Percentiles rank a stretch among this genome's conserved stretches.
phyloP scores from a whole-genome alignment of 257 asterid species.

The Mentha longifolia region DNA sequence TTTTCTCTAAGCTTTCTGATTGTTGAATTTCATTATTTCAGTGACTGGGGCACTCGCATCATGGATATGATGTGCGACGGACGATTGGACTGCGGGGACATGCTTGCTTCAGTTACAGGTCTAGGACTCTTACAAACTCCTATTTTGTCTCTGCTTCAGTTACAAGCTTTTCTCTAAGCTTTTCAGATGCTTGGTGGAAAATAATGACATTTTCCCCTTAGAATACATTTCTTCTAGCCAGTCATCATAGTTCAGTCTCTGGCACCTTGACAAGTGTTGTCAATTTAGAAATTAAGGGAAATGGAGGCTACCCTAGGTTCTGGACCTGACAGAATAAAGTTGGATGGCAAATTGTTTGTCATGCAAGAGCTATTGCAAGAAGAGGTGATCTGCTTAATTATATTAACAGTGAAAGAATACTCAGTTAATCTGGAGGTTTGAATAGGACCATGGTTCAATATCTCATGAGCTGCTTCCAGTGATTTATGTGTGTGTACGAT shows the following conservation, averaged over 20 bases:
- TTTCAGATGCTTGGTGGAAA: not conserved
- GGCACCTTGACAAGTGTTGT: not conserved
- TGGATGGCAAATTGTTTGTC: not conserved
- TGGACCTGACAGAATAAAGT: not conserved
- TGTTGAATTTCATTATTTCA: slow-evolving; percentile 38
- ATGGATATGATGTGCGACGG: slow-evolving; percentile 89
- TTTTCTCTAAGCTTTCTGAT: slow-evolving; percentile 31
- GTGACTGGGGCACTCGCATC: slow-evolving; percentile 63
- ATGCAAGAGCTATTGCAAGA: not conserved
- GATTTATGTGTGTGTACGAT: not conserved
- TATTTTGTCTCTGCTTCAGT: slow-evolving; percentile 26
- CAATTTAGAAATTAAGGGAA: not conserved
- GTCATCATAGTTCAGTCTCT: not conserved
- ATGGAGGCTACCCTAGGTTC: not conserved
- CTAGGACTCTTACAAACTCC: slow-evolving; percentile 18
- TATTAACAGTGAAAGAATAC: not conserved
- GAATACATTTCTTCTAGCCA: slow-evolving; percentile 4
- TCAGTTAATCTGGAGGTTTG: not conserved
- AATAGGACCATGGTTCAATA: no score
- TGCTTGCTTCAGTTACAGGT: slow-evolving; percentile 89
- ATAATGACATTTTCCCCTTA: not conserved
- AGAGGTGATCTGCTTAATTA: not conserved
- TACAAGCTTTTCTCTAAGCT: no score
- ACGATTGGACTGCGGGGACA: slow-evolving; percentile 64
- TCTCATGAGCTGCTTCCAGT: not conserved